phyloP scores from a whole-genome alignment of 169 alveolate species.

The Eimeria praecox region DNA sequence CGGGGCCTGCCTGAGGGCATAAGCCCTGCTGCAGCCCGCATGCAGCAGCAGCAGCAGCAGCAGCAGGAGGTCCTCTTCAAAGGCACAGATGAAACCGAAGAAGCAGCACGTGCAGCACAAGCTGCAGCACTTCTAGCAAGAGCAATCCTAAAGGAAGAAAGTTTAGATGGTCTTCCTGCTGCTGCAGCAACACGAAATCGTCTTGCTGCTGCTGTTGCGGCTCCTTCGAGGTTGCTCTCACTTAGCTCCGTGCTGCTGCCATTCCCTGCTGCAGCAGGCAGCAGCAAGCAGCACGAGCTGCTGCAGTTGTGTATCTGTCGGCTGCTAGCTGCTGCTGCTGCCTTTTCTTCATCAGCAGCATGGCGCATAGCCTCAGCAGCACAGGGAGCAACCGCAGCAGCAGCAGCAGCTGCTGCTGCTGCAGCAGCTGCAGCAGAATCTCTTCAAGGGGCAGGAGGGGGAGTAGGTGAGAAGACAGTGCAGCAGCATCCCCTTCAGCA shows the following conservation, averaged over 20 bases:
- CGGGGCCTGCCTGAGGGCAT: slow-evolving; percentile 40
- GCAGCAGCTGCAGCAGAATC: slow-evolving; percentile 60
- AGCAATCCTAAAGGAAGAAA: background rate
- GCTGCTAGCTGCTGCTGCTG: slow-evolving; percentile 38
- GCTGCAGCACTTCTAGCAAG: slow-evolving; percentile 50
- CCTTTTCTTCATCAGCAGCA: slow-evolving; percentile 54
- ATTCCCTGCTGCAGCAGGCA: slow-evolving; percentile 10
- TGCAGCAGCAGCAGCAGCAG: slow-evolving; percentile 32
- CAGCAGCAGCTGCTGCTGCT: slow-evolving; percentile 53
- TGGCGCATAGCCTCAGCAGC: slow-evolving; percentile 46
- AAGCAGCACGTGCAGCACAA: slow-evolving; percentile 47
- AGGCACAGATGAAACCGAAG: slow-evolving; percentile 7
- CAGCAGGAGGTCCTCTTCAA: background rate
- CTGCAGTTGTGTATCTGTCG: slow-evolving; percentile 62
- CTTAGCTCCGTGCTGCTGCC: slow-evolving; percentile 26
- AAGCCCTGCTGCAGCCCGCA: slow-evolving; percentile 51
- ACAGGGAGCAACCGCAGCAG: slow-evolving; percentile 23
- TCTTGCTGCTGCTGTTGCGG: slow-evolving; percentile 52
- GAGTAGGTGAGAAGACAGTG: background rate
- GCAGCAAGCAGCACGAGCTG: slow-evolving; percentile 23
- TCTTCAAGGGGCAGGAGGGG: background rate
- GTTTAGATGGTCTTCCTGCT: slow-evolving; percentile 29
- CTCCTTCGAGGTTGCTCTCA: slow-evolving; percentile 32
- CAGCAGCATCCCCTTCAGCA: slow-evolving; percentile 41
- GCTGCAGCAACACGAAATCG: slow-evolving; percentile 41